Conservation (phyloP, 768 basidiomycete species). For the Fistulinella prunicolor region DNA sequence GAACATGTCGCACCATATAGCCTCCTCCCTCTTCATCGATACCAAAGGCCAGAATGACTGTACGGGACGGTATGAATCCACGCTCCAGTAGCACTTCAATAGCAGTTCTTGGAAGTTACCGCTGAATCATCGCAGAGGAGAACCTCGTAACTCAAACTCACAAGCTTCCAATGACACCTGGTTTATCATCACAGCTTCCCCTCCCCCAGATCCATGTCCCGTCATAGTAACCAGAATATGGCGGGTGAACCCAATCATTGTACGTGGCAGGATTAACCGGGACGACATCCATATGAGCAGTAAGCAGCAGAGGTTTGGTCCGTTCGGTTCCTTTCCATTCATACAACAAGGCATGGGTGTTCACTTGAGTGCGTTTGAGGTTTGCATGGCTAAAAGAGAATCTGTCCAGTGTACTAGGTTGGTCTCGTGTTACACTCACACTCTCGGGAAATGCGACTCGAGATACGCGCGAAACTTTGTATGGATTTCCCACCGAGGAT, state of each 20-base stretch:
- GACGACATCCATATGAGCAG: constrained; percentile 51
- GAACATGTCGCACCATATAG: constrained; percentile 28
- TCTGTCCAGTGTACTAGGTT: not conserved
- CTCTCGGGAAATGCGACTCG: constrained; percentile 55
- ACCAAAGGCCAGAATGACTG: constrained; percentile 37
- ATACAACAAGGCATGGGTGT: constrained; percentile 60
- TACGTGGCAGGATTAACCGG: constrained; percentile 46
- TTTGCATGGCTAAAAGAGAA: constrained; percentile 38
- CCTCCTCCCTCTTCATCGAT: constrained; percentile 47
- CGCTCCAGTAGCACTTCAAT: constrained; percentile 28
- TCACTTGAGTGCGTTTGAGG: constrained; percentile 52
- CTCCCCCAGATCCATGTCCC: constrained; percentile 48
- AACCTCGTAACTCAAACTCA: constrained; percentile 13
- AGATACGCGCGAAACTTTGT: constrained; percentile 24
- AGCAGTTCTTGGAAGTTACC: constrained; percentile 17
- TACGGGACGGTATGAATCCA: constrained; percentile 30
- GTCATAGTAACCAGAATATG: constrained; percentile 48
- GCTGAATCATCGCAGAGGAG: not conserved
- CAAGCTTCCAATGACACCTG: constrained; percentile 34
- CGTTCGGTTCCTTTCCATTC: constrained; percentile 54
- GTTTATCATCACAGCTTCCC: constrained; percentile 46
- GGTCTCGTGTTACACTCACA: constrained; percentile 34
- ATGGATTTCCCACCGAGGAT: constrained; percentile 41
- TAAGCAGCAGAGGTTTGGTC: constrained; percentile 54
- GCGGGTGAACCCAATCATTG: constrained; percentile 46